Evolutionary conservation across 768 basidiomycete species (phyloP).

Genomic region (Cubamyces sp.): DNA sequence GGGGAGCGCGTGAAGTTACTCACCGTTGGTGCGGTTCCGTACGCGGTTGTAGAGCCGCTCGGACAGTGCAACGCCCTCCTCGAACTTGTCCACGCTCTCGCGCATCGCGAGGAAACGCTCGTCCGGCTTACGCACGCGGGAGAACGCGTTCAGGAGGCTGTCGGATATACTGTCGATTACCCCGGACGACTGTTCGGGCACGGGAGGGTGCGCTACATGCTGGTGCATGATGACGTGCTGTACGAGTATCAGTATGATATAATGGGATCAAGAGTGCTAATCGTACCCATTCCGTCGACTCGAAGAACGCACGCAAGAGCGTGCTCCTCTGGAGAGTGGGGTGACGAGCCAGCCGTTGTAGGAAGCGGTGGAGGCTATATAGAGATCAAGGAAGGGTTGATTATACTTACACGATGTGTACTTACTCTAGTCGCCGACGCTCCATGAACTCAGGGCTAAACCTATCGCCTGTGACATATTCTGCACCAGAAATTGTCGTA

Average conservation of each 20-base stretch:
- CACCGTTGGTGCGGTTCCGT: slow-evolving; percentile 85
- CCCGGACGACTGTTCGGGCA: slow-evolving; percentile 75
- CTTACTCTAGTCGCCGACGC: slow-evolving; percentile 84
- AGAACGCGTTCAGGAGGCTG: slow-evolving; percentile 94
- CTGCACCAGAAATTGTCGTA: slow-evolving; percentile 43
- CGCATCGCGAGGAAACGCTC: slow-evolving; percentile 93
- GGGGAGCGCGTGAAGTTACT: slow-evolving; percentile 42
- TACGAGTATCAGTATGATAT: slow-evolving; percentile 12
- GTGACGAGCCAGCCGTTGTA: slow-evolving; percentile 89
- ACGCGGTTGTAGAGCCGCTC: slow-evolving; percentile 83
- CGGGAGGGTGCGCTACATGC: slow-evolving; percentile 89
- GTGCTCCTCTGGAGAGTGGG: slow-evolving; percentile 92
- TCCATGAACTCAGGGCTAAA: slow-evolving; percentile 99
- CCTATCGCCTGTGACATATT: slow-evolving; percentile 96
- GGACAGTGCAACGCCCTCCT: slow-evolving; percentile 83
- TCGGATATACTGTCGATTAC: slow-evolving; percentile 96
- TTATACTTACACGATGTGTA: slow-evolving; percentile 10
- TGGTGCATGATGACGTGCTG: slow-evolving; percentile 98
- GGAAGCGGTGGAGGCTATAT: slow-evolving; percentile 85
- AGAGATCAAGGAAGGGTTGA: slow-evolving; percentile 10
- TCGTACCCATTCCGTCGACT: slow-evolving; percentile 97
- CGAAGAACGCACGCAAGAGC: slow-evolving; percentile 91
- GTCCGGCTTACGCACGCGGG: slow-evolving; percentile 95
- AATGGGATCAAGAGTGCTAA: background rate
- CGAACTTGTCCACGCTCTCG: slow-evolving; percentile 92